phyloP scores from a whole-genome alignment of 306 rosid species.

The Lagenaria siceraria region DNA sequence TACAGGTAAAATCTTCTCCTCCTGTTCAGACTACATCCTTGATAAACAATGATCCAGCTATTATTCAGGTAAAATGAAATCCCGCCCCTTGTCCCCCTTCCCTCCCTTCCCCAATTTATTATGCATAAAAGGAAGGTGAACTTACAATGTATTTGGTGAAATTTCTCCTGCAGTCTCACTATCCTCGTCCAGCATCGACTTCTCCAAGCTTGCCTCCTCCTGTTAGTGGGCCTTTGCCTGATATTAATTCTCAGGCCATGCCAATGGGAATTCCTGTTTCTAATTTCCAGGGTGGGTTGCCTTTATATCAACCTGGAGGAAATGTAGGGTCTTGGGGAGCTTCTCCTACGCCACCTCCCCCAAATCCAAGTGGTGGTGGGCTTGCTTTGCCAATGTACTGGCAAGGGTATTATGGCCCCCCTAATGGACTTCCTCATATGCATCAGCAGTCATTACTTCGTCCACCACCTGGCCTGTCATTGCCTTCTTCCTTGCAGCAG shows the following conservation, averaged over 20 bases:
- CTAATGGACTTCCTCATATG: constrained; percentile 66
- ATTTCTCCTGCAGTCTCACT: constrained; percentile 69
- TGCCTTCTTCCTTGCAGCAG: constrained; percentile 70
- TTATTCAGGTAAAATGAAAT: constrained; percentile 49
- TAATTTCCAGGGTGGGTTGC: constrained; percentile 55
- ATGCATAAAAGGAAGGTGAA: constrained; percentile 5
- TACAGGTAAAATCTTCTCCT: constrained; percentile 84
- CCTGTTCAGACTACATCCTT: constrained; percentile 54
- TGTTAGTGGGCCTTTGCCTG: constrained; percentile 55
- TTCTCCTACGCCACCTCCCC: constrained; percentile 57
- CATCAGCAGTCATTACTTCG: constrained; percentile 73
- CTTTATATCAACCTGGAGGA: constrained; percentile 85
- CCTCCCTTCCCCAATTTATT: not conserved
- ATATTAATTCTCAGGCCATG: constrained; percentile 44
- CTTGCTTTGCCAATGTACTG: constrained; percentile 87
- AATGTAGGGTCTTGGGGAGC: constrained; percentile 74
- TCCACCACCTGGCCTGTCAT: constrained; percentile 67
- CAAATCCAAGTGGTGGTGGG: constrained; percentile 61
- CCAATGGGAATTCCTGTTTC: constrained; percentile 66
- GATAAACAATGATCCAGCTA: constrained; percentile 74
- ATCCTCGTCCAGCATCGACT: constrained; percentile 43
- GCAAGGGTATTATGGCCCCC: constrained; percentile 93
- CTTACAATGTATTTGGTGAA: constrained; percentile 12
- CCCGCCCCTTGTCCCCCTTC: not conserved
- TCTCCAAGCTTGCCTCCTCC: constrained; percentile 50